Evolutionary conservation across 1,284 basidiomycete species (phyloP).

Genomic region (Marasmius sp.): DNA sequence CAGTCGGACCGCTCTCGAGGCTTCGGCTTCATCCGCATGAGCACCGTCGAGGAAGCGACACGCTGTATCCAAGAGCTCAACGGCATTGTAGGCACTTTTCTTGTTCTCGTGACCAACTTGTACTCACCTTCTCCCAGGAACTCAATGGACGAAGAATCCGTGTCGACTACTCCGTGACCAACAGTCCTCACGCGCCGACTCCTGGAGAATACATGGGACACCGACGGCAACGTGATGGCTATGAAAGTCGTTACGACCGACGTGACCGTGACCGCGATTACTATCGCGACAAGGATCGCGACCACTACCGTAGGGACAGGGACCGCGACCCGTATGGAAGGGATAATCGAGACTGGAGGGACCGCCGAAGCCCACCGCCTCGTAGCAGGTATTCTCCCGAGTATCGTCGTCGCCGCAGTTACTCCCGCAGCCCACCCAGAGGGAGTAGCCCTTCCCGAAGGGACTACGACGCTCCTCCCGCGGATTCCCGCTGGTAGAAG

Average conservation of each 20-base stretch:
- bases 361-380: slow-evolving; percentile 58
- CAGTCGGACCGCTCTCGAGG: slow-evolving; percentile 95
- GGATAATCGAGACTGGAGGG: slow-evolving; percentile 34
- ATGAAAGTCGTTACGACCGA: slow-evolving; percentile 37
- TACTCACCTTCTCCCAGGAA: slow-evolving; percentile 51
- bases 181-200: slow-evolving; percentile 91
- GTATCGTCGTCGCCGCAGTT: slow-evolving; percentile 70
- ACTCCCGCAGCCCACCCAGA: slow-evolving; percentile 75
- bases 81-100: slow-evolving; percentile 68
- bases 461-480: slow-evolving; percentile 42
- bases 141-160: slow-evolving; percentile 95
- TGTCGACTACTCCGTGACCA: slow-evolving; percentile 95
- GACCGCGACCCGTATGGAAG: slow-evolving; percentile 46
- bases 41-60: slow-evolving; percentile 80
- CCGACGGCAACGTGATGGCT: slow-evolving; percentile 66
- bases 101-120: neutral
- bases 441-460: slow-evolving; percentile 67
- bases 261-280: slow-evolving; percentile 36
- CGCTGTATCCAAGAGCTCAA: slow-evolving; percentile 91
- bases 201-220: slow-evolving; percentile 98
- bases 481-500: slow-evolving; percentile 46
- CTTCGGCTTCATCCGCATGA: slow-evolving; percentile 97
- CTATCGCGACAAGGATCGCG: slow-evolving; percentile 37
- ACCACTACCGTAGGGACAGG: slow-evolving; percentile 38
- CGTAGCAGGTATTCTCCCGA: slow-evolving; percentile 70